Evolutionary conservation across 2,329 filamentous ascomycete genomes (phyloP).

Genomic region (Trichophyton schoenleinii): DNA sequence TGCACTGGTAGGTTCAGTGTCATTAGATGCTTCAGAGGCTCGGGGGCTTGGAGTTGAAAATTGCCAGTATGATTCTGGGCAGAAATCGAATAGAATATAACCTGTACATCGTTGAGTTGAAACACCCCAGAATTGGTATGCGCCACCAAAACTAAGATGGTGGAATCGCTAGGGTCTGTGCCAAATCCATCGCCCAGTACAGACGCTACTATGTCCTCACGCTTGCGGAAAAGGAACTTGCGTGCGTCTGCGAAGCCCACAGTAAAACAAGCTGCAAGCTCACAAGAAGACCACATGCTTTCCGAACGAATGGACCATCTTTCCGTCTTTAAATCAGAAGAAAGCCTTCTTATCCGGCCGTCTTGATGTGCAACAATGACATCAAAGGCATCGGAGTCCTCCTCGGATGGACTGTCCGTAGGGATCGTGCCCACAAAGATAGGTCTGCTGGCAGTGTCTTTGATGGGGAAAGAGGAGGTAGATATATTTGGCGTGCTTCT

Average conservation of each 20-base stretch:
- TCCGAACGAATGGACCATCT: conserved; percentile 28
- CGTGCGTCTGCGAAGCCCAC: conserved; percentile 32
- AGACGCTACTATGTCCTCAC: conserved; percentile 29
- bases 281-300: conserved; percentile 19
- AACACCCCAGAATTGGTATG: conserved; percentile 22
- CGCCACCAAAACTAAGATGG: conserved; percentile 30
- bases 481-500: conserved; percentile 26
- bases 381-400: conserved; percentile 24
- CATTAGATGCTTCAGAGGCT: conserved; percentile 27
- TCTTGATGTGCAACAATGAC: conserved; percentile 34
- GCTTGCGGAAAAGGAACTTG: conserved; percentile 28
- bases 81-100: conserved; percentile 30
- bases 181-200: conserved; percentile 23
- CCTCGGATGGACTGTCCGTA: conserved; percentile 15
- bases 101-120: conserved; percentile 24
- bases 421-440: conserved; percentile 30
- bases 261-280: conserved; percentile 26
- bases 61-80: conserved; percentile 16
- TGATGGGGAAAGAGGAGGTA: conserved; percentile 28
- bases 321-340: conserved; percentile 29
- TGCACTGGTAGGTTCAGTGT: conserved; percentile 25
- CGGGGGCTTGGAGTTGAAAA: conserved; percentile 20
- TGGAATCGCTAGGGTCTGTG: conserved; percentile 21
- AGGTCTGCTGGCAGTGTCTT: conserved; percentile 26
- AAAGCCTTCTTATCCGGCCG: conserved; percentile 30